Evolutionary conservation across 225 moss, liverwort and hornwort genomes (phyloP).

Genomic region (Polytrichum formosum): DNA sequence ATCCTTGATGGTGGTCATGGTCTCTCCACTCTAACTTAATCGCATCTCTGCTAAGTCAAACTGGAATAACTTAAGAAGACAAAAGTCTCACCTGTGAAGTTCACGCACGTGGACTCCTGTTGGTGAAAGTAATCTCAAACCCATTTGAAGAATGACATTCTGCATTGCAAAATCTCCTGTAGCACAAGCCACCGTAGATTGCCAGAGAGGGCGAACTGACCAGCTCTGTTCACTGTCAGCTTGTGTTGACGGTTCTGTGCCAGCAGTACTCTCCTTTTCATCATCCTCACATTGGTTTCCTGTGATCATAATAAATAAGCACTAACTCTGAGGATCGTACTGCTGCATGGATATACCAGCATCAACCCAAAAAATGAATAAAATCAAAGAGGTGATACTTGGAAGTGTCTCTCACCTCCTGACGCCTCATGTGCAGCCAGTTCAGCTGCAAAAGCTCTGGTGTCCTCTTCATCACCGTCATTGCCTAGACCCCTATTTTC

Average conservation of each 20-base stretch:
- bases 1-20: too few relatives aligned
- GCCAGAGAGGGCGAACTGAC: conserved; percentile 42
- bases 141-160: conserved; percentile 97
- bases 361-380: too few relatives aligned
- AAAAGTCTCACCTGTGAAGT: conserved; percentile 55
- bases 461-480: conserved; percentile 36
- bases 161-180: conserved; percentile 98
- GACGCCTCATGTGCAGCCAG: conserved; percentile 29
- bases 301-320: neutral
- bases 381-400: neutral
- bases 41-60: too few relatives aligned
- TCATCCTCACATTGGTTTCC: conserved; percentile 16
- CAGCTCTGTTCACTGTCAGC: conserved; percentile 53
- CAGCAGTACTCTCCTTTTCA: conserved; percentile 19
- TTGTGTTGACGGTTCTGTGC: conserved; percentile 28
- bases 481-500: conserved; percentile 19
- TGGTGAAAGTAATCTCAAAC: conserved; percentile 87
- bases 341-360: too few relatives aligned
- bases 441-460: conserved; percentile 39
- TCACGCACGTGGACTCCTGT: conserved; percentile 81
- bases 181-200: conserved; percentile 80
- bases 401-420: conserved; percentile 17
- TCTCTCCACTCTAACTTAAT: too few relatives aligned
- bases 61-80: too few relatives aligned
- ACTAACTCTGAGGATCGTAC: too few relatives aligned